Evolutionary conservation across 208 protist genomes (phyloP), one percentile per base, ranked within the genome.

Genomic region (Wallacemonas sp.): DNA sequence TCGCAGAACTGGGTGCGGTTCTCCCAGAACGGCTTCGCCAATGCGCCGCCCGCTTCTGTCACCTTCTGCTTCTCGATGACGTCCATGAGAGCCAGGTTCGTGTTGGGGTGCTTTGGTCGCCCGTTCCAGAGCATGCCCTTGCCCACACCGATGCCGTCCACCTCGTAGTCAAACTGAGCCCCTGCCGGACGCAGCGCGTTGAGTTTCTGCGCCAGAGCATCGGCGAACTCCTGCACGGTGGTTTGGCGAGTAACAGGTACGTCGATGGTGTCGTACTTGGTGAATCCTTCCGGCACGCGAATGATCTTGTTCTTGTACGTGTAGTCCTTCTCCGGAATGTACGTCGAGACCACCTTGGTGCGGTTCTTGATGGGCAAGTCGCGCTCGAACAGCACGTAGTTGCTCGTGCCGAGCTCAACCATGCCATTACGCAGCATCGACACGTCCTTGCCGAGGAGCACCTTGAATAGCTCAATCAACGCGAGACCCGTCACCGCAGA

Each of bases 401-500:
- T 91, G 74, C 93, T 96, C 22, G 87, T 93, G 28, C 90, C 90
- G 5, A 96, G 66, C 59, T 96, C 87, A 26, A 94, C 66, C 90
- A 96, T 96, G 41, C 90, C 90, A 65, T 93, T 93, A 24, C 90
- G 84, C 58, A 96, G 77, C 38, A 42, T 69, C 2, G 80, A 86
- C 27, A 90, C 70, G 62, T 90, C 83, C 65, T 91, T 94, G 22
- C 70, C 71, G 54, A 86, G 82, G 46, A 96, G 62, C 19, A 99
- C 75, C 85, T 99, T 99, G 77, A 97, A 98, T 8, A 99, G 82
- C 82, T 99, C 99, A 22, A 99, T 81, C 59, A 91, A 86, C 2
- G 98, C 96, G 1, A 99, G 85, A 5, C 99, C 99, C 27, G 96
- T 96, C 9, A 99, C 98, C 3, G 98, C 68, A 19, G 99, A 98